Base-by-base conservation (phyloP, 1,284 basidiomycete species). In the Heliocybe sulcata region DNA sequence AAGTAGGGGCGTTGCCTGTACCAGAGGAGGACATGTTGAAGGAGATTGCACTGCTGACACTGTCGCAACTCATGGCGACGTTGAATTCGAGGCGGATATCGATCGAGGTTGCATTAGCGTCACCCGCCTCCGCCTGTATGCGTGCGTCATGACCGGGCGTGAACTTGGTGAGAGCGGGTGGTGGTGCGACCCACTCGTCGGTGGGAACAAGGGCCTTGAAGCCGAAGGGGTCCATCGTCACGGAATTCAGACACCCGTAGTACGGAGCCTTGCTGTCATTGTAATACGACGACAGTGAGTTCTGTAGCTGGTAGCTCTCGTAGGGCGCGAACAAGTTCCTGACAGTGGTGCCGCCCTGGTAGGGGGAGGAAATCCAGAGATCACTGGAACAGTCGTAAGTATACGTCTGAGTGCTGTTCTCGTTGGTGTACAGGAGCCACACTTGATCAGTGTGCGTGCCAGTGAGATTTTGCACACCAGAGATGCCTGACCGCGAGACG, bases 381-480 rank as follows among this genome's bases (percentile, higher is more conserved):
- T 65, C 20, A 22, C 70, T 57, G 16, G 65, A 71, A 69, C 92
- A 94, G 60, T 84, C 74, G 61, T 76, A 81, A 19, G 73, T 66
- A 70, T 84, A 92, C 0, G 82, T 79, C 55, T 70, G 72, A 1
- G 92, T 90, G 45, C 63, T 56, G 64, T 95, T 95, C 75, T 90
- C 84, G 69, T 94, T 95, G 54, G 87, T 84, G 70, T 83, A 94
- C 10, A 95, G 68, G 61, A 94, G 57, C 90, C 90, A 93, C 51
- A 93, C 77, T 57, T 86, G 81, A 56, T 83, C 82, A 16, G 77
- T 76, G 62, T 80, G 76, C 48, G 73, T 76, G 2, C 85, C 84
- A 1, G 70, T 72, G 47, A 88, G 71, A 2, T 66, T 80, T 66
- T 91, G 85, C 23, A 77, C 69, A 25, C 65, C 69, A 1, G 70